Evolutionary conservation across 2,329 filamentous ascomycete genomes (phyloP), one percentile per base, ranked within the genome.

Genomic region (Thielaviopsis cerberus): DNA sequence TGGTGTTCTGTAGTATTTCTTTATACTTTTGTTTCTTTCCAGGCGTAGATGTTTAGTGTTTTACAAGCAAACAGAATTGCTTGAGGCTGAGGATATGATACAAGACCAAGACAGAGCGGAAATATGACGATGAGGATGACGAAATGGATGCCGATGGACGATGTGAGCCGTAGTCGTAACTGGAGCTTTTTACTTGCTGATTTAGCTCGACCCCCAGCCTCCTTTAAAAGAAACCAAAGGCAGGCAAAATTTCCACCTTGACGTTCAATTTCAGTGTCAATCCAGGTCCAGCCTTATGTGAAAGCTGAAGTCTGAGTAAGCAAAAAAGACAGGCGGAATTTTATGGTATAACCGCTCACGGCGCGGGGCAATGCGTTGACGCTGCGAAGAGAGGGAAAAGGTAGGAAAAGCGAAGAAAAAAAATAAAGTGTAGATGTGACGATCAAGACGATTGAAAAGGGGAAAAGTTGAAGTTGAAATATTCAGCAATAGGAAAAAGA

Each of bases 401-500:
- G 25, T 8, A 27, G n/a, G n/a, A 53, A 27, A 10, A 51, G 27
- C 15, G 55, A 58, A 48, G 17, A 50, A 22, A 23, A 53, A 41
- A 55, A 57, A 57, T 45, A 6, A 57, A 13, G 50, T n/a, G n/a
- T n/a, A 57, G 24, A 30, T 50, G 27, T 20, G 41, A 41, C n/a
- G 53, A 56, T 23, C 34, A 41, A 17, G 15, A 41, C n/a, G 34
- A 37, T 3, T 5, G 30, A 2, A 41, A n/a, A 41, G n/a, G 34
- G n/a, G 34, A 17, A 41, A 17, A 41, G n/a, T 3, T 41, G 23
- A 15, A 51, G n/a, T 25, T 53, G 37, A 54, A 34, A 26, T 58
- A 54, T 50, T 41, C 55, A 54, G 53, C n/a, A 26, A 58, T 57
- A 54, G 52, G 50, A 50, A 53, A 34, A 30, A 45, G 45, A 17